Base-by-base conservation (phyloP, 1,139 yeast species). In the Candida pseudoviswanathii region DNA sequence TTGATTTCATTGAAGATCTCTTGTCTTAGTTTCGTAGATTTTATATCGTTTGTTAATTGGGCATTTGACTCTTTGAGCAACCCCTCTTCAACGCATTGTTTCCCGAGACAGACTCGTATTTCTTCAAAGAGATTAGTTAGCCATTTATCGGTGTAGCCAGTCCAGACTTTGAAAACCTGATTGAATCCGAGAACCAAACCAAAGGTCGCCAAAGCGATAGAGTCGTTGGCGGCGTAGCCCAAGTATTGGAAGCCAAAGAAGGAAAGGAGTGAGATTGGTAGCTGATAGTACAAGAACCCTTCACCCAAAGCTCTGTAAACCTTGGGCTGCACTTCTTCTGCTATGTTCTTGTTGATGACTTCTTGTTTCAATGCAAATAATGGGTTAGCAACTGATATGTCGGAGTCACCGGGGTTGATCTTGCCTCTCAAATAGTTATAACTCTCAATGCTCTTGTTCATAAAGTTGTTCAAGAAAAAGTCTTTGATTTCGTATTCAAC, bases 181-280 rank as follows among this genome's bases (percentile, higher is more conserved):
- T 75, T 75, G 57, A 75, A 73, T 5, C 81, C 81, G 47, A 72
- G 58, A 4, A 71, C 72, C 69, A 75, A 66, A 1, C 81, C 81
- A n/a, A 76, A 59, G 4, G 65, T 58, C 3, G 64, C 66, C 11
- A 76, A 58, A 0, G 80, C 77, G 26, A 66, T 48, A 0, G 73
- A 67, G 10, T 71, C 62, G 47, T 76, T 70, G 1, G 63, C 52
- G 1, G 68, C 60, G 49, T 74, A 65, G 2, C 66, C 78, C 54
- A 75, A 73, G 51, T 64, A 65, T 44, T 67, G 65, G 56, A 68
- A 73, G 0, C 76, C 64, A 5, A 65, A 51, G 10, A 64, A 57
- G 3, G 78, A 61, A 7, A 76, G 50, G 1, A 68, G 53, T 1
- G 74, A 57, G 1, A 75, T 61, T 0, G 81, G 81, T 22, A 75